Evolutionary conservation across 768 basidiomycete genomes (phyloP), one percentile per base, ranked within the genome.

Genomic region (Rhizopogon vinicolor): DNA sequence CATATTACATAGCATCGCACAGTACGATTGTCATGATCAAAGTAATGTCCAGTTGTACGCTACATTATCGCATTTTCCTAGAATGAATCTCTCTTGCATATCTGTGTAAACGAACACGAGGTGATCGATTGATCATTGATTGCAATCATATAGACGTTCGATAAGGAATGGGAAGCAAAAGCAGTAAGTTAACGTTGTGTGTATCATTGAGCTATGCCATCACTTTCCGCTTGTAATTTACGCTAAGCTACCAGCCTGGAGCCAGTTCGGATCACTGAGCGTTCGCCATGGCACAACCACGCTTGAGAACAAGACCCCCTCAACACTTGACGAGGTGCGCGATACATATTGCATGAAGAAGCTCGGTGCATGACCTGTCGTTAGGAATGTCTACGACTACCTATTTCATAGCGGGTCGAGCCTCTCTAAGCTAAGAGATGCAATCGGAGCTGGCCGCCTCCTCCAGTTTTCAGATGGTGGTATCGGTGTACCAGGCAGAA

Each of bases 381-480:
- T 18, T 60, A 81, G 79, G 63, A 61, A 62, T 46, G 65, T 75
- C 49, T 82, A 77, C 59, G 70, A 75, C 54, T 62, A 68, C 49
- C 66, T 81, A 45, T 80, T 91, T 68, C 74, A 74, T 44, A 77
- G 81, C 45, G 80, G 80, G 37, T 65, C 67, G 42, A 78, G 81
- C 50, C 73, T 86, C 31, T 78, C 83, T 43, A 87, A 85, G 68
- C 69, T 89, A 58, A 83, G 81, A 66, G 87, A 93, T 67, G 76
- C 79, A 37, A 79, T 83, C 10, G 70, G 88, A 14, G 77, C 79
- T 55, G 85, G 85, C 63, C 79, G 81, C 14, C 67, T 92, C 16
- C 80, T 86, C 59, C 65, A 69, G 49, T 63, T 72, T 25, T 65
- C 72, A 4, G 71, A 76, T 53, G 71, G 69, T 53, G 65, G 71